Evolutionary conservation across 192 early-diverging fungal species (phyloP).

Genomic region (Linnemannia schmuckeri): DNA sequence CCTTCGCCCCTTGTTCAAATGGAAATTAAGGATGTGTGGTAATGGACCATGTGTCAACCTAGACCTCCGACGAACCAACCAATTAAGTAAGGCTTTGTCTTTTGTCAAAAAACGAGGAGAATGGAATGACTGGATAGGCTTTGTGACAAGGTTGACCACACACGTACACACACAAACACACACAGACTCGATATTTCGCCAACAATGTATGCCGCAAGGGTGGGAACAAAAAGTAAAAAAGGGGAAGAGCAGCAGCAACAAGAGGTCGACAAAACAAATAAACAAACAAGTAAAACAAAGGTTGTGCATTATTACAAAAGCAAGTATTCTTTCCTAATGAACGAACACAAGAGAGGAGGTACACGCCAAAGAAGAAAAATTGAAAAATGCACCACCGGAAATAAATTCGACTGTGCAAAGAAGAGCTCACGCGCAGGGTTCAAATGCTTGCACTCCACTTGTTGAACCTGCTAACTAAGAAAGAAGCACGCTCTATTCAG

Average conservation of each 20-base stretch:
- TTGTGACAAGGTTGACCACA: not conserved
- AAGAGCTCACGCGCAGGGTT: constrained; percentile 9
- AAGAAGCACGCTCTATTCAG: not conserved
- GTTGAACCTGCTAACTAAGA: not conserved
- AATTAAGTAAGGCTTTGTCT: too few relatives aligned
- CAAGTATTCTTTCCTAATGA: too few relatives aligned
- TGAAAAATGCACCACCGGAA: not conserved
- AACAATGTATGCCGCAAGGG: not conserved
- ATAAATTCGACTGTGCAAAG: constrained; percentile 2
- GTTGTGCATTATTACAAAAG: not conserved
- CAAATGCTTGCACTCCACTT: not conserved
- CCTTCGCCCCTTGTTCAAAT: too few relatives aligned
- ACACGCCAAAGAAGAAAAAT: not conserved
- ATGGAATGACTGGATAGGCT: not conserved
- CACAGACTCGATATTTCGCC: not conserved
- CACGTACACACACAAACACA: not conserved
- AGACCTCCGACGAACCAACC: too few relatives aligned
- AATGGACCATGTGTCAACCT: too few relatives aligned
- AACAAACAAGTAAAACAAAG: not conserved
- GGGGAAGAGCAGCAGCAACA: not conserved
- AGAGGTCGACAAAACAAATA: not conserved
- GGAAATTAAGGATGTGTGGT: too few relatives aligned
- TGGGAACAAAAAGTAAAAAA: not conserved
- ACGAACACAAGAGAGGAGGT: not conserved
- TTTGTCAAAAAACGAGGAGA: too few relatives aligned